Percentiles rank a stretch among this genome's conserved stretches.
Conservation (phyloP, 495 filamentous ascomycete genomes). For the Penicillium coprophilum region DNA sequence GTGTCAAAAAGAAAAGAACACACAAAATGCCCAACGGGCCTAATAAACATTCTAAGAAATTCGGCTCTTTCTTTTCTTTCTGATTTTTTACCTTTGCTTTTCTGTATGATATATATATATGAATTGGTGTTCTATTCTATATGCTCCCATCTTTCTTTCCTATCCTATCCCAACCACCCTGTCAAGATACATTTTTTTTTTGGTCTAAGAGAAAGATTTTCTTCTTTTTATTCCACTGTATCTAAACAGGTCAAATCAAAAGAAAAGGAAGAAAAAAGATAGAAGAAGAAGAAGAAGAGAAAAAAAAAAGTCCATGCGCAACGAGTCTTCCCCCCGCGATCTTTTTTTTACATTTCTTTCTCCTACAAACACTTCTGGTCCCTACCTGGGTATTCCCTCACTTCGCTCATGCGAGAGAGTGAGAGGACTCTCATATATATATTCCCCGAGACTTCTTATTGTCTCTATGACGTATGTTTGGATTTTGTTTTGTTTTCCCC, state of each 20-base stretch:
- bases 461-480: conserved; percentile 36
- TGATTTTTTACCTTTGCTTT: background rate
- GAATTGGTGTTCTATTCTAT: background rate
- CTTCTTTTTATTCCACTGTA: background rate
- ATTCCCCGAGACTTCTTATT: conserved; percentile 13
- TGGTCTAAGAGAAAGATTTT: background rate
- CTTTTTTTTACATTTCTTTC: conserved; percentile 2
- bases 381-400: conserved; percentile 12
- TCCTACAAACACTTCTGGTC: conserved; percentile 1
- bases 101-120: background rate
- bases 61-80: background rate
- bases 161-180: background rate
- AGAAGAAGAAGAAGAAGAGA: background rate
- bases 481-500: conserved; percentile 11
- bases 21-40: conserved; percentile 12
- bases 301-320: conserved; percentile 7
- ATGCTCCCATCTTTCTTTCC: too few relatives aligned
- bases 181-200: background rate
- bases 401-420: conserved; percentile 18
- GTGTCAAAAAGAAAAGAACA: conserved; percentile 1
- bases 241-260: background rate
- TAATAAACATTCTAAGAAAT: background rate
- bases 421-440: conserved; percentile 10
- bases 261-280: background rate
- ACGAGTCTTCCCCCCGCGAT: conserved; percentile 7